Evolutionary conservation across 225 moss, liverwort and hornwort genomes (phyloP).

Genomic region (Sphagnum tenellum): DNA sequence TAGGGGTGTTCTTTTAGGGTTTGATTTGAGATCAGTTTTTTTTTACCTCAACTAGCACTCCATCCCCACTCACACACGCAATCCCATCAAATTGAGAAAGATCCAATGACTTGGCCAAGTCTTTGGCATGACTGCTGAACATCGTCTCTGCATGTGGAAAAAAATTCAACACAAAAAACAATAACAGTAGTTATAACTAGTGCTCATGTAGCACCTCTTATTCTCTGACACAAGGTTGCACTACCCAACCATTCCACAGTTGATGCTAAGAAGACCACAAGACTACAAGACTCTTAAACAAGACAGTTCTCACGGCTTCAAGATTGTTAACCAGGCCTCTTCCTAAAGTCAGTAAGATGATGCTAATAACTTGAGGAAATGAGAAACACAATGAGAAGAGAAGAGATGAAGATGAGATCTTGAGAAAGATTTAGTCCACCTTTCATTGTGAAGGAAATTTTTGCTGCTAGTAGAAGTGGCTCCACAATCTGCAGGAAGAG

Average conservation of each 20-base stretch:
- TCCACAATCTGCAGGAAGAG: constrained; percentile 48
- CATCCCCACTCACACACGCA: constrained; percentile 88
- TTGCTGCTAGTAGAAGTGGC: constrained; percentile 58
- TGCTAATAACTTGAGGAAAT: too few relatives aligned
- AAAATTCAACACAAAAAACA: not conserved
- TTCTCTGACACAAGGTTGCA: too few relatives aligned
- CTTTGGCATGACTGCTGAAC: constrained; percentile 65
- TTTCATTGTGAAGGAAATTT: constrained; percentile 51
- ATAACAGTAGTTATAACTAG: not conserved
- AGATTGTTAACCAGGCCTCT: too few relatives aligned
- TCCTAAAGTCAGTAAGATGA: too few relatives aligned
- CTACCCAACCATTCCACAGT: too few relatives aligned
- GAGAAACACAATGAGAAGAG: too few relatives aligned
- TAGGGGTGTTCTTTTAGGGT: too few relatives aligned
- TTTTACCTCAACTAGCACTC: constrained; percentile 86
- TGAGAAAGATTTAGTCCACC: constrained; percentile 25
- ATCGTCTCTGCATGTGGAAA: constrained; percentile 63
- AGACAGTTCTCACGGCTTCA: too few relatives aligned
- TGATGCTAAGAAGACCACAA: too few relatives aligned
- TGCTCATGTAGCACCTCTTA: too few relatives aligned
- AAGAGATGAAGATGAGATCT: not conserved
- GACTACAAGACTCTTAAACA: too few relatives aligned
- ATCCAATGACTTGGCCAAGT: constrained; percentile 60
- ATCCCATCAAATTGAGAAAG: constrained; percentile 74
- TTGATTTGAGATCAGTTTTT: too few relatives aligned